A percentile compares a stretch with the other conserved stretches of the same genome.
Evolutionary conservation across 177 flowering plant genomes (phyloP).

Genomic region (Vitis hybrid): DNA sequence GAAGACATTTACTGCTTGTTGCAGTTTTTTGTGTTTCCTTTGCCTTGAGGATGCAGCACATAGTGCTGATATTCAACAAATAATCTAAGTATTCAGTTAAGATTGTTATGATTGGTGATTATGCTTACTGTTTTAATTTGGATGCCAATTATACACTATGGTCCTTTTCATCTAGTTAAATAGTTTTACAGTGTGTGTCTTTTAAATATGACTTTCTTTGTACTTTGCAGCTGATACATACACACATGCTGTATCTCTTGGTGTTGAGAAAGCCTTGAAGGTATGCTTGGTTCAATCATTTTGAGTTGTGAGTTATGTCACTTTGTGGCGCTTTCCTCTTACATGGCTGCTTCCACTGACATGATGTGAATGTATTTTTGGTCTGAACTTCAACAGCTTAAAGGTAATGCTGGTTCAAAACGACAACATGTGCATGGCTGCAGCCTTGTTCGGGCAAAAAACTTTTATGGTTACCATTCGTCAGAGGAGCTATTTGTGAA

Average conservation of each 20-base stretch:
- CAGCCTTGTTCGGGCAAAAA: slow-evolving; percentile 72
- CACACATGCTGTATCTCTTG: slow-evolving; percentile 39
- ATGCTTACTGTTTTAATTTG: no score
- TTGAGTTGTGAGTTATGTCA: neutral
- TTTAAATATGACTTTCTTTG: neutral
- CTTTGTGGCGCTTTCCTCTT: slow-evolving; percentile 2
- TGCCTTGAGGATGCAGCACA: no score
- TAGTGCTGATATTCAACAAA: no score
- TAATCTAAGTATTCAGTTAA: no score
- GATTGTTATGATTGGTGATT: no score
- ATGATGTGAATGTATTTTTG: slow-evolving; percentile 1
- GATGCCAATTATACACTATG: no score
- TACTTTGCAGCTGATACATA: slow-evolving; percentile 47
- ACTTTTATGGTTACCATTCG: slow-evolving; percentile 82
- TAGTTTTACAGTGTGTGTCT: neutral
- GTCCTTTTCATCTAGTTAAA: no score
- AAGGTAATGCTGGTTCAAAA: slow-evolving; percentile 61
- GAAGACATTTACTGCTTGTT: no score
- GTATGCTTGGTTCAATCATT: slow-evolving; percentile 25
- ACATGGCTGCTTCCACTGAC: neutral
- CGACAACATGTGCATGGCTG: slow-evolving; percentile 93
- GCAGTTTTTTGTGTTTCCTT: no score
- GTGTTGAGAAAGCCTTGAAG: slow-evolving; percentile 85
- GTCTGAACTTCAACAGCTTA: slow-evolving; percentile 45
- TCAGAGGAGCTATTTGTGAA: slow-evolving; percentile 86